These are phyloP conservation scores for Solanum peruvianum DNA, from an alignment of 257 asterid genomes.

Conservation along the genomic window DNA sequence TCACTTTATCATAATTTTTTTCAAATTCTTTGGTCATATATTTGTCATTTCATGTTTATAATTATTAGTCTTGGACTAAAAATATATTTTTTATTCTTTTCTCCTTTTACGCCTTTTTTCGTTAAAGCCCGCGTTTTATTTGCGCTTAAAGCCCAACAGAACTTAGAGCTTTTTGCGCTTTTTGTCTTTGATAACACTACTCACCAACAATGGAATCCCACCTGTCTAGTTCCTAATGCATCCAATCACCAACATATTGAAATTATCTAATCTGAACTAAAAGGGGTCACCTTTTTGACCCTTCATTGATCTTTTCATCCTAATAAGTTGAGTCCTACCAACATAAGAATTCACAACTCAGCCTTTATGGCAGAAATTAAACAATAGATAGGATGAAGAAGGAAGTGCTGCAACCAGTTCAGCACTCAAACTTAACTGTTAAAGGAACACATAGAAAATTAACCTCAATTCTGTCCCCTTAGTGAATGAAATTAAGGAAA, in stretches of 20 bases:
- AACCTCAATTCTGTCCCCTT: background rate
- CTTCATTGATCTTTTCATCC: background rate
- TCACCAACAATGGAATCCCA: background rate
- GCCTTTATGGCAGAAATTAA: background rate
- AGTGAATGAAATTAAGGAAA: background rate
- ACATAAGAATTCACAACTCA: background rate
- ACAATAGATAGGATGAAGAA: background rate
- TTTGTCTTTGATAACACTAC: too few species aligned
- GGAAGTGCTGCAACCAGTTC: background rate
- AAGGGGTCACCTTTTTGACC: background rate
- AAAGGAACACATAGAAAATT: background rate
- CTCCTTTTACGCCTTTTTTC: too few species aligned
- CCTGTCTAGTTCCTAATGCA: background rate
- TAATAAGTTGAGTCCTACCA: background rate
- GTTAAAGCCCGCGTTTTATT: too few species aligned
- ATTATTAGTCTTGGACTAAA: too few species aligned
- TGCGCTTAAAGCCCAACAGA: too few species aligned
- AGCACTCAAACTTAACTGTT: background rate
- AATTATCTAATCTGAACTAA: background rate
- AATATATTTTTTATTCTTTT: too few species aligned
- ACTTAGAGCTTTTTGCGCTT: too few species aligned
- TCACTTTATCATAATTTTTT: too few species aligned
- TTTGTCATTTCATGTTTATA: too few species aligned
- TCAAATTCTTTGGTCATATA: too few species aligned
- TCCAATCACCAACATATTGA: background rate